A percentile compares a stretch with the other conserved stretches of the same genome.
Evolutionary conservation across 495 filamentous ascomycete genomes (phyloP).

Genomic region (Trypethelium eluteriae): DNA sequence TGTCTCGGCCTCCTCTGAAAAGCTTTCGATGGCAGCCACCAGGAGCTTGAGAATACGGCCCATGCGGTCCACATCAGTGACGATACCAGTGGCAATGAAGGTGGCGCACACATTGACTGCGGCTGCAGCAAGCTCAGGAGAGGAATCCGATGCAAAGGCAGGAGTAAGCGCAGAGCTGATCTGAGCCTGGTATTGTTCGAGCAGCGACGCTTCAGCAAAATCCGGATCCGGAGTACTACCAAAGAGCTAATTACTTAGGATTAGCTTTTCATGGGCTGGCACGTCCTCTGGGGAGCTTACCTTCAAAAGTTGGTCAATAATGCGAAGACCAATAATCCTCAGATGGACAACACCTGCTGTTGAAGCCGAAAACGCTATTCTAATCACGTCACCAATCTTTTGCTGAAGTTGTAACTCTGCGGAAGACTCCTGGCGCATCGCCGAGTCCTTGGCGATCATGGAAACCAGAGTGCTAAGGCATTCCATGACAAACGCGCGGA

Average conservation of each 20-base stretch:
- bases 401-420: slow-evolving; percentile 70
- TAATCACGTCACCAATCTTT: slow-evolving; percentile 84
- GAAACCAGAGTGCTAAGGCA: slow-evolving; percentile 78
- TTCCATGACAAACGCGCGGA: slow-evolving; percentile 86
- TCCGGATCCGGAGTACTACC: slow-evolving; percentile 93
- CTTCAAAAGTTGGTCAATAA: slow-evolving; percentile 85
- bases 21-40: slow-evolving; percentile 86
- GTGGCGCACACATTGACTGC: slow-evolving; percentile 96
- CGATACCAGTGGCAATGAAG: slow-evolving; percentile 94
- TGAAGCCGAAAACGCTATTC: slow-evolving; percentile 95
- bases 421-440: slow-evolving; percentile 56
- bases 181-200: slow-evolving; percentile 97
- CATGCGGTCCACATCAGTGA: slow-evolving; percentile 97
- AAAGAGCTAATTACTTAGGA: slow-evolving; percentile 55
- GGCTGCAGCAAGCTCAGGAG: slow-evolving; percentile 86
- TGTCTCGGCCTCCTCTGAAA: slow-evolving; percentile 69
- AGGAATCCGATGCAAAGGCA: slow-evolving; percentile 92
- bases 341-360: slow-evolving; percentile 87
- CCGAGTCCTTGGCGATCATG: slow-evolving; percentile 66
- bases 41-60: slow-evolving; percentile 90
- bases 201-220: slow-evolving; percentile 85
- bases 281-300: slow-evolving; percentile 23
- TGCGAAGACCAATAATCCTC: slow-evolving; percentile 79
- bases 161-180: slow-evolving; percentile 94
- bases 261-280: not conserved